phyloP scores from a whole-genome alignment of 345 rosid species.

The Brassica incana region DNA sequence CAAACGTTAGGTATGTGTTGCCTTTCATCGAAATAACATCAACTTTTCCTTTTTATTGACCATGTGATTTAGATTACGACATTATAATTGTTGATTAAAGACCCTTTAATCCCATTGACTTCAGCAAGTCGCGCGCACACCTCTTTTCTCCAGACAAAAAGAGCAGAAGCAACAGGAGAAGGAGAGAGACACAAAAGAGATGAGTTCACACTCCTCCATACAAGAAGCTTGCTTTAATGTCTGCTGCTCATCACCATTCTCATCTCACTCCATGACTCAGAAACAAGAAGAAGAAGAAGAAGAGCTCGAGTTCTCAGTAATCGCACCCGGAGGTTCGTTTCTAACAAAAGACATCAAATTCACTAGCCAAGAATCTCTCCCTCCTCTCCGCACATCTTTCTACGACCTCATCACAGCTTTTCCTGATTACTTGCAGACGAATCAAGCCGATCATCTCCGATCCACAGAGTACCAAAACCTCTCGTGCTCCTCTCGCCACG shows the following conservation, averaged over 20 bases:
- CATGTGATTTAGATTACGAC: constrained; percentile 17
- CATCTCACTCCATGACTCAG: constrained; percentile 28
- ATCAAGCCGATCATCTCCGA: constrained; percentile 62
- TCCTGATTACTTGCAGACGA: constrained; percentile 56
- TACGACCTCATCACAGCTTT: constrained; percentile 48
- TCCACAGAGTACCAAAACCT: constrained; percentile 66
- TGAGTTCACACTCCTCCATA: constrained; percentile 49
- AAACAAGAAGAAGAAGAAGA: constrained; percentile 21
- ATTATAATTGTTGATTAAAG: not conserved
- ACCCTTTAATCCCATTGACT: constrained; percentile 29
- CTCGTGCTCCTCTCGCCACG: constrained; percentile 42
- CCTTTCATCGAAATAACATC: not conserved
- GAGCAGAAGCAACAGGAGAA: not conserved
- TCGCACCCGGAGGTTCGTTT: constrained; percentile 45
- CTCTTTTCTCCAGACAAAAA: constrained; percentile 28
- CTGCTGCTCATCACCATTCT: constrained; percentile 57
- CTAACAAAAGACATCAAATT: constrained; percentile 48
- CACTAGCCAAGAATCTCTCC: constrained; percentile 89
- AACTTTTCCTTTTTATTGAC: constrained; percentile 30
- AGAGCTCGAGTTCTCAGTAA: constrained; percentile 46
- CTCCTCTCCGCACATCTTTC: constrained; percentile 57
- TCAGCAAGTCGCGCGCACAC: constrained; percentile 9
- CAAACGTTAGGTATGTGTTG: constrained; percentile 14
- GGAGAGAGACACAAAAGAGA: constrained; percentile 14
- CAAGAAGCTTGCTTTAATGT: constrained; percentile 54